A percentile compares a stretch with the other conserved stretches of the same genome.
These are phyloP conservation scores for Wickerhamomyces pijperi DNA, from an alignment of 805 yeast genomes.

Conservation along the genomic window DNA sequence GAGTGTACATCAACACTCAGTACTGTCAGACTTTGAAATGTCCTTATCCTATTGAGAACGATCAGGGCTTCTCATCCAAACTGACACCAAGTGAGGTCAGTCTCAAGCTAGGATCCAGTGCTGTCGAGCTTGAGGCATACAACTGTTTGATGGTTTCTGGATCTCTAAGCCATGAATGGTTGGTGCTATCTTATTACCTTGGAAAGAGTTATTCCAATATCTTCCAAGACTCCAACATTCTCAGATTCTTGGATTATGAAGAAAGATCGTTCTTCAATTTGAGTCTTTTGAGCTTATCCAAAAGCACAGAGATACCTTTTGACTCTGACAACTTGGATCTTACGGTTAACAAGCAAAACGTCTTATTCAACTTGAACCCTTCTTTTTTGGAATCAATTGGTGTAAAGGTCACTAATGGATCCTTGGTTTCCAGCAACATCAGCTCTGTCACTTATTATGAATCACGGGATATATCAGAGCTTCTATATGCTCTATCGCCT, in stretches of 20 bases:
- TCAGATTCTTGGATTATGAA: constrained; percentile 28
- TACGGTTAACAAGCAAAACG: constrained; percentile 9
- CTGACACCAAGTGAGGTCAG: background rate
- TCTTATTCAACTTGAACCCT: constrained; percentile 12
- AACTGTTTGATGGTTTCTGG: constrained; percentile 30
- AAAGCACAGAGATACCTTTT: constrained; percentile 10
- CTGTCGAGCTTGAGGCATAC: constrained; percentile 9
- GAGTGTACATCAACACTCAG: constrained; percentile 10
- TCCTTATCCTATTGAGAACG: constrained; percentile 9
- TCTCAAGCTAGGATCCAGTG: constrained; percentile 1
- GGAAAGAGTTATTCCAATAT: constrained; percentile 40
- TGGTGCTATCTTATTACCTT: constrained; percentile 31
- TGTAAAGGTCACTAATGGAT: background rate
- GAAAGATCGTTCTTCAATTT: constrained; percentile 26
- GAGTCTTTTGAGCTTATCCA: constrained; percentile 22
- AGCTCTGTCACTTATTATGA: constrained; percentile 1
- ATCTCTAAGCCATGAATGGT: constrained; percentile 38
- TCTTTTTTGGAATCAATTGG: background rate
- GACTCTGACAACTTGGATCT: constrained; percentile 10
- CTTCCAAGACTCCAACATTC: constrained; percentile 26
- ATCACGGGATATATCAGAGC: constrained; percentile 6
- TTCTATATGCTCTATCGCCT: constrained; percentile 35
- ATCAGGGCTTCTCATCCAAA: constrained; percentile 2
- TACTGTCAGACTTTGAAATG: constrained; percentile 12
- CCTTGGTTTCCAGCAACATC: too few relatives aligned